A percentile compares a stretch with the other conserved stretches of the same genome.
Conservation (phyloP, 208 protist genomes). For the Crithidia thermophila region DNA sequence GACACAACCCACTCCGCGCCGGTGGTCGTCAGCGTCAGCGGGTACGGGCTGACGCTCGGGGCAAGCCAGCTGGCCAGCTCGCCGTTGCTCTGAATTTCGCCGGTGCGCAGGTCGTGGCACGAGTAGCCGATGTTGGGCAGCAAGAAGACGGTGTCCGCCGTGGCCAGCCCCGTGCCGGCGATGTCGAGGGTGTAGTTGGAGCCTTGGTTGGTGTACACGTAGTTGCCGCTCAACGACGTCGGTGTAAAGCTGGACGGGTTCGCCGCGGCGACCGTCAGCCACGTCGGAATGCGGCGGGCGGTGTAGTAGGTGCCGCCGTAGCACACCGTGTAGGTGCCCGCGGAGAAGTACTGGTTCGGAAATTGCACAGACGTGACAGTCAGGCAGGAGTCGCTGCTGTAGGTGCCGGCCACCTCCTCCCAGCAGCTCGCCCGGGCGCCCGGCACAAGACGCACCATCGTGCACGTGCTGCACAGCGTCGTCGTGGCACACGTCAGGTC, state of each 20-base stretch:
- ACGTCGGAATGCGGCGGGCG: slow-evolving; percentile 65
- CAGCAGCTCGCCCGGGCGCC: slow-evolving; percentile 77
- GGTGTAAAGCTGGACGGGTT: slow-evolving; percentile 70
- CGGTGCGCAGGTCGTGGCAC: slow-evolving; percentile 85
- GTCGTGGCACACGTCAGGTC: slow-evolving; percentile 44
- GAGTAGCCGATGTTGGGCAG: slow-evolving; percentile 67
- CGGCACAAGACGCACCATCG: slow-evolving; percentile 59
- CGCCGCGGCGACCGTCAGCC: slow-evolving; percentile 49
- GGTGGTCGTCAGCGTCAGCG: slow-evolving; percentile 41
- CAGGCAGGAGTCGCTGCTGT: slow-evolving; percentile 66
- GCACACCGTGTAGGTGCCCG: slow-evolving; percentile 82
- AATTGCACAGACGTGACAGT: slow-evolving; percentile 65
- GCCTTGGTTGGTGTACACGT: slow-evolving; percentile 80
- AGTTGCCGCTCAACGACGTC: slow-evolving; percentile 16
- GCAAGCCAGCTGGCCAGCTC: slow-evolving; percentile 61
- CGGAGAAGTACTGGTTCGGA: slow-evolving; percentile 60
- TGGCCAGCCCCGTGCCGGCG: slow-evolving; percentile 56
- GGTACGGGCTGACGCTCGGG: slow-evolving; percentile 64
- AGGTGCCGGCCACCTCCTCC: slow-evolving; percentile 39
- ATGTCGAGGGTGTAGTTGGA: slow-evolving; percentile 65
- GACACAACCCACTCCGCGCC: slow-evolving; percentile 77
- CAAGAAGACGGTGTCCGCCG: slow-evolving; percentile 67
- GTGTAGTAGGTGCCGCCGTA: slow-evolving; percentile 50
- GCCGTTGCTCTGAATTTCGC: slow-evolving; percentile 50
- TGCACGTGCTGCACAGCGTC: slow-evolving; percentile 65